Evolutionary conservation across 2,329 filamentous ascomycete species (phyloP).

Genomic region (Lasiodiplodia sp.): DNA sequence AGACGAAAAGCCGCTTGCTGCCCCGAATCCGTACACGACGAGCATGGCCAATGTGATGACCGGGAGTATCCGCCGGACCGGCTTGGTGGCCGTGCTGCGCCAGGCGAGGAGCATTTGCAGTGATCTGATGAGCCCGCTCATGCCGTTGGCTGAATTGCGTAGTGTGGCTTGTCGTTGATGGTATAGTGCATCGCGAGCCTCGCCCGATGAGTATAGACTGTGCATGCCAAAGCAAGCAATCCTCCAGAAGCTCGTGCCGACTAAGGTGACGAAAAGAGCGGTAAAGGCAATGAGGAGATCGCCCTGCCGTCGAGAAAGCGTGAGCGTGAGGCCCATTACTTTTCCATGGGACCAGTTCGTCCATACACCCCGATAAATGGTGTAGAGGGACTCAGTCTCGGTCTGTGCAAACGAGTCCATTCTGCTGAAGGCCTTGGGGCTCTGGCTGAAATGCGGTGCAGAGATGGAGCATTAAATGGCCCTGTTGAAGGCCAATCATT

Average conservation of each 20-base stretch:
- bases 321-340: slow-evolving; percentile 34
- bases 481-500: background rate
- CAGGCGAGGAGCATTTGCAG: slow-evolving; percentile 30
- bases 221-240: slow-evolving; percentile 41
- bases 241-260: slow-evolving; percentile 40
- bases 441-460: background rate
- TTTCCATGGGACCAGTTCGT: slow-evolving; percentile 32
- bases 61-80: slow-evolving; percentile 32
- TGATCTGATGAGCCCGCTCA: slow-evolving; percentile 31
- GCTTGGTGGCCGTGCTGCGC: slow-evolving; percentile 30
- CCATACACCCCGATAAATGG: slow-evolving; percentile 36
- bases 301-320: slow-evolving; percentile 33
- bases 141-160: slow-evolving; percentile 41
- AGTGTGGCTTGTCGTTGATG: slow-evolving; percentile 45
- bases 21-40: slow-evolving; percentile 37
- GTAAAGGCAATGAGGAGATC: slow-evolving; percentile 38
- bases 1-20: slow-evolving; percentile 45
- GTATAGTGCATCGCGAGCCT: slow-evolving; percentile 40
- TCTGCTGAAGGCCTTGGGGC: background rate
- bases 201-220: slow-evolving; percentile 33
- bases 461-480: background rate
- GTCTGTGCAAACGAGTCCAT: slow-evolving; percentile 3
- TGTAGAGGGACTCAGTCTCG: background rate
- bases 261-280: slow-evolving; percentile 34
- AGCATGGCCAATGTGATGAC: slow-evolving; percentile 36